Base-by-base conservation (phyloP, 768 basidiomycete genomes). In the Leccinellum albellum region DNA sequence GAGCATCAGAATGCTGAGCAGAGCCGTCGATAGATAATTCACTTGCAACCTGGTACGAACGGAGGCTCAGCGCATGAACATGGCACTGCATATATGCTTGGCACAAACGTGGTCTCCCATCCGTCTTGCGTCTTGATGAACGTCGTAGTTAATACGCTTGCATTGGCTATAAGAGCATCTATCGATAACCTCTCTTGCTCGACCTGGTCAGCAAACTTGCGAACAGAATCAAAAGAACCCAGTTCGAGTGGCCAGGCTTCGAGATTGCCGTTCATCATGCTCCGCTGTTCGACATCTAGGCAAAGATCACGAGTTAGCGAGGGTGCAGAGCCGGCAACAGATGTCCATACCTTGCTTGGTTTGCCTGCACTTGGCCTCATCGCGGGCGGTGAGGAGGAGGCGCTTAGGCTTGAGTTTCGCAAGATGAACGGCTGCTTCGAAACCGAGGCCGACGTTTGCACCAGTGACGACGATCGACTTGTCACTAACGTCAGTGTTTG, bases 181-280 rank as follows among this genome's bases (percentile, higher is more conserved):
- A 74, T 51, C 13, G 66, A 56, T n/a, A 58, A 50, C 8, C 55
- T 61, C 35, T 75, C 72, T 20, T 32, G 51, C 29, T 74, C 68
- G 28, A 69, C 57, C 28, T 60, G 60, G 45, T 69, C 62, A 31
- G 59, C 69, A 55, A 76, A 76, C 29, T 53, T 63, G 37, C 61
- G 62, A 42, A 76, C 70, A 32, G 71, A 74, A 10, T 63, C 65
- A 40, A 76, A 75, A 15, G 63, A 66, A 8, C 56, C 42, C 46
- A 77, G 55, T 37, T 77, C 76, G 33, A 76, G 59, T 17, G 65
- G 52, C 75, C 74, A 76, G 15, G 66, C 63, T 26, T 71, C 67
- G 17, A 68, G 47, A 12, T 50, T 37, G 17, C 53, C 55, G 28
- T 33, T 24, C 28, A 37, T 37, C 37, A 15, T 44, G 49, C 48